Evolutionary conservation across 83 land plant genomes (phyloP).

Genomic region (Isoetes engelmannii): DNA sequence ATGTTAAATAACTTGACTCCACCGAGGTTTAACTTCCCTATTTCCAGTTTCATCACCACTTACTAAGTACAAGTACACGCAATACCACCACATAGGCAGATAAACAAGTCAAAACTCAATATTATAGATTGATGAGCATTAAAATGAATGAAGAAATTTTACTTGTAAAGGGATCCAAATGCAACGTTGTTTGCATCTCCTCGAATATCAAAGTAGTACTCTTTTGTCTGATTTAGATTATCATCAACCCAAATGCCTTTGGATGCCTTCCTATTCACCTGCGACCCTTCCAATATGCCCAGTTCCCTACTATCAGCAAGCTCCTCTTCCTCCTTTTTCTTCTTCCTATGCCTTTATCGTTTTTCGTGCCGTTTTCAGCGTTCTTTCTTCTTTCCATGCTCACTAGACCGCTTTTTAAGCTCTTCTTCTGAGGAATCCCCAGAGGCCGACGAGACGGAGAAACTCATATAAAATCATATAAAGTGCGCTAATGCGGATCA

Average conservation of each 20-base stretch:
- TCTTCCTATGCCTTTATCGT: not conserved
- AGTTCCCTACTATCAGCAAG: constrained; percentile 19
- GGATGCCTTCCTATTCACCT: constrained; percentile 25
- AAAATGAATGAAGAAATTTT: not conserved
- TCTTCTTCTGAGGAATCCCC: not conserved
- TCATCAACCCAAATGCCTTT: constrained; percentile 24
- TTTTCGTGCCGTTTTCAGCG: constrained; percentile 9
- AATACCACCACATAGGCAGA: too few relatives aligned
- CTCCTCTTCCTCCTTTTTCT: constrained; percentile 15
- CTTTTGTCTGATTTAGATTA: constrained; percentile 32
- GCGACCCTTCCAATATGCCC: constrained; percentile 6
- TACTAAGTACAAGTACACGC: too few relatives aligned
- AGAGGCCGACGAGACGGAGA: not conserved
- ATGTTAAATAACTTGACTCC: too few relatives aligned
- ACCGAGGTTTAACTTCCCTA: too few relatives aligned
- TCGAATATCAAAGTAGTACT: constrained; percentile 63
- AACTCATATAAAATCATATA: not conserved
- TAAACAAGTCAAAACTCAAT: not conserved
- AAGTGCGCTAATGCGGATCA: too few relatives aligned
- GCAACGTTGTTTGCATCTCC: constrained; percentile 85
- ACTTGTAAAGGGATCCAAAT: constrained; percentile 86
- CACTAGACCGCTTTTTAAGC: not conserved
- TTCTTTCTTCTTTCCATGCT: not conserved
- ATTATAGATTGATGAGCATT: not conserved
- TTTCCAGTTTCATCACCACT: too few relatives aligned